phyloP scores from a whole-genome alignment of 345 rosid genomes.

The Heritiera littoralis region DNA sequence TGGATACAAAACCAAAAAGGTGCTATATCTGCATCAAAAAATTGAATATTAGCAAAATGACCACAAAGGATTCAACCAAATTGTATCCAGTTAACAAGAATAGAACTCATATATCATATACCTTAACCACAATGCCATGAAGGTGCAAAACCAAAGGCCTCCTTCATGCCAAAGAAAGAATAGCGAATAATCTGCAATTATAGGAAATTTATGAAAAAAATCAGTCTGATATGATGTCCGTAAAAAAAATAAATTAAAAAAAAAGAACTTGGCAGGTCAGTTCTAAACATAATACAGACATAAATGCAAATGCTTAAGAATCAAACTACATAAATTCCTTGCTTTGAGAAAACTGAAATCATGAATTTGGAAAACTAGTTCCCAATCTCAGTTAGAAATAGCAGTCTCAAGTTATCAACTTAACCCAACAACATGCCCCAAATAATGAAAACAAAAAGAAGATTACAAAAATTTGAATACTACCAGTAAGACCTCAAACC shows the following conservation, averaged over 20 bases:
- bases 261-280: background rate
- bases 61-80: background rate
- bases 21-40: conserved; percentile 66
- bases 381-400: background rate
- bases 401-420: background rate
- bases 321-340: background rate
- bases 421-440: background rate
- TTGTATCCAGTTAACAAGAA: background rate
- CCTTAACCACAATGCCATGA: conserved; percentile 99
- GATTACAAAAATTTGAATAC: background rate
- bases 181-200: conserved; percentile 76
- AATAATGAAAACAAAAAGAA: background rate
- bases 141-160: conserved; percentile 81
- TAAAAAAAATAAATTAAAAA: background rate
- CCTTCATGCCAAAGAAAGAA: conserved; percentile 92
- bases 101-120: conserved; percentile 26
- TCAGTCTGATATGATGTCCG: too few species aligned
- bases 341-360: conserved; percentile 2
- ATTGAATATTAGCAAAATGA: conserved; percentile 12
- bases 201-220: conserved; percentile 16
- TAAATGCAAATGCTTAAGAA: background rate
- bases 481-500: background rate
- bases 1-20: conserved; percentile 77
- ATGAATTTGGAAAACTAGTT: background rate
- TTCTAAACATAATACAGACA: background rate